Evolutionary conservation across 2,329 filamentous ascomycete species (phyloP), one percentile per base, ranked within the genome.

Genomic region (Chrysoporthe austroafricana): DNA sequence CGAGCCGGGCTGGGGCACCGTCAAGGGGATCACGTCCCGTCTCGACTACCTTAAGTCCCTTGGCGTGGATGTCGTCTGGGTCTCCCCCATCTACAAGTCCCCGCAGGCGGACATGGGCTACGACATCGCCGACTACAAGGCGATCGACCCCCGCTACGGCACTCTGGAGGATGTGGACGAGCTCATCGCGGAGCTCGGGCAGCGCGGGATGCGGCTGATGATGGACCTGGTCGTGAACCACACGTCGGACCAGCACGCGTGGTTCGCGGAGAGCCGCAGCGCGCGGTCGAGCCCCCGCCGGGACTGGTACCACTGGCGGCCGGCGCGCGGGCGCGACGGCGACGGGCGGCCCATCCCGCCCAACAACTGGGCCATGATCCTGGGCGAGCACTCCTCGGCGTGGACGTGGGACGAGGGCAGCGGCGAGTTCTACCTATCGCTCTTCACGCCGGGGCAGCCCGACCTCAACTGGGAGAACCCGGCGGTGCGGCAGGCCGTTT

Each of bases 161-260:
- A 88, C 87, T n/a, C 79, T 93, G 50, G 80, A 81, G 63, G 90
- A 94, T 74, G 86, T 93, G 32, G 89, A 92, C 62, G 76, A 79
- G 1, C 77, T 93, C 64, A 88, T 90, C 64, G 76, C 86, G 61
- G 84, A 84, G 32, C 84, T 88, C 36, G 89, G 92, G 69, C 76
- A 83, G 44, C 80, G 88, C 2, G 86, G 84, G 2, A 91, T 93
- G 85, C 90, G 88, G 74, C 80, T 93, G 9, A 84, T 93, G 32
- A 84, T 93, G 72, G 90, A 93, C 73, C 79, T 93, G 13, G 91
- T 93, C 1, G 86, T 92, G 64, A 93, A 93, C 70, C 91, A 93
- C 75, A 93, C 90, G 0, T 81, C 77, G 52, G 77, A 83, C 70
- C 79, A 88, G 74, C 85, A 88, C 71, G 77, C 80, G 44, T 89